Base-by-base conservation (phyloP, 2,329 filamentous ascomycete species). In the Epichloe scottii region DNA sequence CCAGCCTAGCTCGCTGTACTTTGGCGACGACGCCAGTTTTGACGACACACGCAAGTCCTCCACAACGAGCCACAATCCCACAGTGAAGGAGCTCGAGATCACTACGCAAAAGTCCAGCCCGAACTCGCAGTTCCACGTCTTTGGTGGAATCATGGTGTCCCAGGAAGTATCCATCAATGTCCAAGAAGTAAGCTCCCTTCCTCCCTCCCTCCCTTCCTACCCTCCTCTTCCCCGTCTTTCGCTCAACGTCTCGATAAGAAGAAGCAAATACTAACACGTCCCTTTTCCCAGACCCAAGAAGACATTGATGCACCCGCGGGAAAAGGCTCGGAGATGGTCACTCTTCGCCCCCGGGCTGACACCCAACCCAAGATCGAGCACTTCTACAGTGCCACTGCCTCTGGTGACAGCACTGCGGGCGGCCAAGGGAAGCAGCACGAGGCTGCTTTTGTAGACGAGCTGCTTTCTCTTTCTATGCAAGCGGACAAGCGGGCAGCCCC, bases 61-160 rank as follows among this genome's bases (percentile, higher is more conserved):
- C 3, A 35, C 51, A 4, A 19, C 23, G 5, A 53, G 50, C 26
- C 37, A 41, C 14, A 23, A 44, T 41, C 49, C 53, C 14, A 60
- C 60, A 4, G 61, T 37, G 42, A 60, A 45, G 38, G 61, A 46
- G 53, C 58, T 40, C 56, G 41, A 23, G n/a, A 19, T 15, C 34
- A 48, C 3, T 39, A 47, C 14, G n/a, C 12, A 49, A 23, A 41
- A 46, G 17, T 6, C 30, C 5, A 60, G 23, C 59, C 59, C 17
- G 54, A 55, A 19, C 47, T 56, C 58, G 61, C 45, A 56, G 60
- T 54, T 48, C 6, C 45, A 46, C 21, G 46, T 61, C 8, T 70
- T 73, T 47, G 77, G 78, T 6, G 78, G 79, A 21, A 84, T 83
- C 60, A 75, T 82, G 68, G 75, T 83, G 6, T 78, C 76, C 23